A percentile compares a stretch with the other conserved stretches of the same genome.
Evolutionary conservation across 139 green algal genomes (phyloP).

Genomic region (Closterium sp.): DNA sequence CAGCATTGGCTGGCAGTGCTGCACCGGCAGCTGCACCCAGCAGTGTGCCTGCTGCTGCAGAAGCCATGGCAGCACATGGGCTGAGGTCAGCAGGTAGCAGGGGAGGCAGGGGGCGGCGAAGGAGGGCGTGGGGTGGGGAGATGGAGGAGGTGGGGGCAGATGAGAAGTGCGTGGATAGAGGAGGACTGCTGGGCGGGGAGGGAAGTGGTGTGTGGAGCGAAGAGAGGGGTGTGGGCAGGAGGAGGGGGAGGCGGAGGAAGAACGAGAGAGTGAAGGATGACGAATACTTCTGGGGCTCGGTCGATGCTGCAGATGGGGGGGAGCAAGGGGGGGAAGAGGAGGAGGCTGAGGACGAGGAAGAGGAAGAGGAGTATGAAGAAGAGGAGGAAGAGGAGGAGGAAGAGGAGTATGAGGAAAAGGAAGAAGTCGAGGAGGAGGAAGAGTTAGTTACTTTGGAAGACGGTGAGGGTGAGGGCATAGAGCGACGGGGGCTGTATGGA

Average conservation of each 20-base stretch:
- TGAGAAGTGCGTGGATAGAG: background rate
- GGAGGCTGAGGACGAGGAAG: background rate
- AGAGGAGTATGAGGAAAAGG: background rate
- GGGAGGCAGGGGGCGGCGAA: background rate
- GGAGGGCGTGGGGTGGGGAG: background rate
- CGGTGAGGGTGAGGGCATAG: background rate
- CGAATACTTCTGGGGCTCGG: background rate
- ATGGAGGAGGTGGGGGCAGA: background rate
- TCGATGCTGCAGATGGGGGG: background rate
- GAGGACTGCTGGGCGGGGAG: background rate
- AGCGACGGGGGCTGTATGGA: too few species aligned
- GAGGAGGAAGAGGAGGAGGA: background rate
- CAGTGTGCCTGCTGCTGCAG: background rate
- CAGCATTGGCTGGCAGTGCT: background rate
- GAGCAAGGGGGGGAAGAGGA: background rate
- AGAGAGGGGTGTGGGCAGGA: background rate
- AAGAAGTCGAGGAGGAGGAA: background rate
- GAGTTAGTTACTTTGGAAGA: background rate
- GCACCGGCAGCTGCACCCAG: background rate
- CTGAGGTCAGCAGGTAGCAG: background rate
- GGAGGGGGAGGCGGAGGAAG: background rate
- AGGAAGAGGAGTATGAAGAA: background rate
- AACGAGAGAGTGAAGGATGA: background rate
- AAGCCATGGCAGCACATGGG: background rate
- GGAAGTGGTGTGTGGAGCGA: background rate